These are phyloP conservation scores for Alternaria sp. DNA, from an alignment of 2,329 filamentous ascomycete genomes.

Conservation along the genomic window DNA sequence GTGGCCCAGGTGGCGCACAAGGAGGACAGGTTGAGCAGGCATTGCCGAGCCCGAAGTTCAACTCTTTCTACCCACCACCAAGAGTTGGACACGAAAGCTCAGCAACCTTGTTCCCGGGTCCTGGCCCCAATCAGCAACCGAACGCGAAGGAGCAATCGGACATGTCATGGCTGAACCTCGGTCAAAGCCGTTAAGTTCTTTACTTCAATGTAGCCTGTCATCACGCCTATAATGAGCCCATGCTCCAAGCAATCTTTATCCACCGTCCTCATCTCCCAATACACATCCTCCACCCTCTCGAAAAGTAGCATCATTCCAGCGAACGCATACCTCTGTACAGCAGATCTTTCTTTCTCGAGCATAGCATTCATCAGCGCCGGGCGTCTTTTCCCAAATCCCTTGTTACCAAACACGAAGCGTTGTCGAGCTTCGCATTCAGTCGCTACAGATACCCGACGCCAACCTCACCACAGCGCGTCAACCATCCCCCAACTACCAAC, in stretches of 20 bases:
- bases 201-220: background rate
- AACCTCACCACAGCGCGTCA: slow-evolving; percentile 16
- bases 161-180: slow-evolving; percentile 83
- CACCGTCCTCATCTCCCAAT: slow-evolving; percentile 10
- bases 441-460: slow-evolving; percentile 50
- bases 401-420: slow-evolving; percentile 19
- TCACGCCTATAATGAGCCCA: slow-evolving; percentile 16
- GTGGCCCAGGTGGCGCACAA: slow-evolving; percentile 28
- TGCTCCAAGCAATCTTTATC: slow-evolving; percentile 11
- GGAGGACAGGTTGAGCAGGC: slow-evolving; percentile 16
- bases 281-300: slow-evolving; percentile 19
- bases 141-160: slow-evolving; percentile 58
- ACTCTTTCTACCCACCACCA: slow-evolving; percentile 50
- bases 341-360: slow-evolving; percentile 31
- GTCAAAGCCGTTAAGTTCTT: slow-evolving; percentile 48
- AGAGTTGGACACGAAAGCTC: slow-evolving; percentile 67
- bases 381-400: slow-evolving; percentile 24
- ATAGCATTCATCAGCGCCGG: slow-evolving; percentile 42
- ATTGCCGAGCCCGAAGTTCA: slow-evolving; percentile 62
- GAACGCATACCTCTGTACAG: slow-evolving; percentile 27
- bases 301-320: slow-evolving; percentile 34
- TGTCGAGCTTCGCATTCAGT: slow-evolving; percentile 37
- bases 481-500: background rate
- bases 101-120: slow-evolving; percentile 43
- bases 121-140: slow-evolving; percentile 21